Evolutionary conservation across 768 basidiomycete genomes (phyloP), one percentile per base, ranked within the genome.

Genomic region (Rhizopogon vinicolor): DNA sequence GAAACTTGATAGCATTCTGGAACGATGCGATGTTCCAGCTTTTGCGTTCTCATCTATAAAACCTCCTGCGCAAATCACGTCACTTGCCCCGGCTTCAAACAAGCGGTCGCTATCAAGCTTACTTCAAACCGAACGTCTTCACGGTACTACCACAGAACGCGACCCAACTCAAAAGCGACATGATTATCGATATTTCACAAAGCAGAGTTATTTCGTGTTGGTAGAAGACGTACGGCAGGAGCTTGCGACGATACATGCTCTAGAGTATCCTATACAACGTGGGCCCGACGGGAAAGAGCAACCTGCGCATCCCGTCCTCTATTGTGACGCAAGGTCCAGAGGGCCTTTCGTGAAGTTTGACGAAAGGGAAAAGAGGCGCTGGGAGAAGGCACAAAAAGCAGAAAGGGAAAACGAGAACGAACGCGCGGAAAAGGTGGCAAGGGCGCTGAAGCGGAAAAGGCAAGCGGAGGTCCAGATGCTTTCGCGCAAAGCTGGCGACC

Each of bases 171-270:
- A 94, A 58, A 91, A 83, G 58, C 84, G 94, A 49, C 86, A 89
- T 59, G 93, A 95, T 69, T 92, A 84, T 65, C 83, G 80, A 54
- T 99, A 98, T 68, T 98, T 98, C 70, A 72, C 81, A 16, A 82
- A 84, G 41, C 78, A 78, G 41, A 83, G 80, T 51, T 86, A 81
- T 65, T 98, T 93, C 67, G 79, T 98, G 44, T 79, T 98, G 43
- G 82, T 98, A n/a, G 95, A 98, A 68, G 96, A 98, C 64, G 80
- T 93, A 54, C 82, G 80, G 4, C 84, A 87, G 52, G 87, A 93
- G 61, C 76, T 94, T 41, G 87, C 93, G 13, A 91, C 97, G 2
- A 81, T 98, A 59, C 84, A 89, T 51, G 80, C 83, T 16, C 84
- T 91, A 55, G 93, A 98, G 68, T 98, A 96, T 70, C 73, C 80